These are phyloP conservation scores for Suhomyces vadensis DNA, from an alignment of 805 yeast genomes.

Conservation along the genomic window DNA sequence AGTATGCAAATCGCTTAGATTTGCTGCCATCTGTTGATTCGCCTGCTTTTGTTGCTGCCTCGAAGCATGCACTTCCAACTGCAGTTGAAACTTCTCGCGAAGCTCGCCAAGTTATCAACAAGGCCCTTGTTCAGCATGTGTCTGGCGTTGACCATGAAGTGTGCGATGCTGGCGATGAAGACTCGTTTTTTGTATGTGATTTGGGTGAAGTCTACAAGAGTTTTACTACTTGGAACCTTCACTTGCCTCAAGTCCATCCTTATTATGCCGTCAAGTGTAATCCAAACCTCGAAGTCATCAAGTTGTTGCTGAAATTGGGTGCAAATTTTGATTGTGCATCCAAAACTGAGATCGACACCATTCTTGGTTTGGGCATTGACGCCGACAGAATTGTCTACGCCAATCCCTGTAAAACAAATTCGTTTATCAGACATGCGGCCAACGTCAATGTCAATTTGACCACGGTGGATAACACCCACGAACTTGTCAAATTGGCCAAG, in stretches of 20 bases:
- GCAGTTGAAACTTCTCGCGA: neutral
- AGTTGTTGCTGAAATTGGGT: conserved; percentile 59
- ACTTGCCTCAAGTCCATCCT: conserved; percentile 78
- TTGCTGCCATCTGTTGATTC: neutral
- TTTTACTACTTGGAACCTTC: conserved; percentile 58
- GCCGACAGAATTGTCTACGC: conserved; percentile 81
- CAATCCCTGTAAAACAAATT: conserved; percentile 89
- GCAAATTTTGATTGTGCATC: conserved; percentile 93
- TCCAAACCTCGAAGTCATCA: conserved; percentile 62
- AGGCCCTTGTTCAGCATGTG: conserved; percentile 43
- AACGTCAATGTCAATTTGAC: conserved; percentile 60
- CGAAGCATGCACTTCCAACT: too few species aligned
- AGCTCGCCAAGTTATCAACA: conserved; percentile 2
- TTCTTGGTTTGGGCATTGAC: conserved; percentile 61
- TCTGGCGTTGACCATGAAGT: conserved; percentile 50
- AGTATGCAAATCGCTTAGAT: neutral
- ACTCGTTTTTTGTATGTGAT: conserved; percentile 87
- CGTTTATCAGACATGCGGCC: conserved; percentile 75
- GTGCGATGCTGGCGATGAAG: conserved; percentile 76
- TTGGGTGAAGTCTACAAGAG: conserved; percentile 68
- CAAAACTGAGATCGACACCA: conserved; percentile 71
- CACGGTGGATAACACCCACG: conserved; percentile 88
- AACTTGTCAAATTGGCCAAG: conserved; percentile 68
- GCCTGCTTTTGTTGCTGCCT: too few species aligned
- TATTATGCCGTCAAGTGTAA: conserved; percentile 95